A percentile compares a stretch with the other conserved stretches of the same genome.
These are phyloP conservation scores for Rubroboletus satanas DNA, from an alignment of 768 basidiomycete genomes.

Conservation along the genomic window DNA sequence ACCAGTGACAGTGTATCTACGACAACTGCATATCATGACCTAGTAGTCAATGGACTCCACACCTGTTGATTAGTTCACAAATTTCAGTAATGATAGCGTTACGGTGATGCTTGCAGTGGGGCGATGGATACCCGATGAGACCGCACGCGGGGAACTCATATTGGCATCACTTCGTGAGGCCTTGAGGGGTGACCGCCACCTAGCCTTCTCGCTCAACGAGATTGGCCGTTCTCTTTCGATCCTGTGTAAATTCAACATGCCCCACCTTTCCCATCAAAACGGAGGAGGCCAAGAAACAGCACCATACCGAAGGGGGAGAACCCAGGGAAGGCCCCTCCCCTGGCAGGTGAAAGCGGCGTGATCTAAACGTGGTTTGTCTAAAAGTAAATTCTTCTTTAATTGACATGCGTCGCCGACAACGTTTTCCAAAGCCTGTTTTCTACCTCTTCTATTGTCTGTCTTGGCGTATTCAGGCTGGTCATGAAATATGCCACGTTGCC, in stretches of 20 bases:
- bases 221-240: not conserved
- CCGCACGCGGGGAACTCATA: not conserved
- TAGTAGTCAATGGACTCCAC: not conserved
- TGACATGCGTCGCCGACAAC: slow-evolving; percentile 9
- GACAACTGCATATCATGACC: too few species aligned
- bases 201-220: not conserved
- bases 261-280: not conserved
- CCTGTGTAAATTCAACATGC: not conserved
- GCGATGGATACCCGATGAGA: not conserved
- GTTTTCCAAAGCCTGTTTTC: slow-evolving; percentile 59
- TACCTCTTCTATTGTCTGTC: slow-evolving; percentile 49
- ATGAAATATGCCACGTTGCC: slow-evolving; percentile 94
- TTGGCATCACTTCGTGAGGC: not conserved
- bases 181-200: not conserved
- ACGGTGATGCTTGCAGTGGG: not conserved
- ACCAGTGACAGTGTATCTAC: not conserved
- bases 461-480: slow-evolving; percentile 73
- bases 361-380: not conserved
- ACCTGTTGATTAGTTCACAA: too few species aligned
- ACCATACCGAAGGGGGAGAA: not conserved
- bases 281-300: not conserved
- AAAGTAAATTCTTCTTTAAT: not conserved
- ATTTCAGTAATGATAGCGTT: not conserved
- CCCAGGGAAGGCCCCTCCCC: too few species aligned
- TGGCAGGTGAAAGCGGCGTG: not conserved